Conservation (phyloP, 2,329 filamentous ascomycete genomes). For the Stagonosporopsis cucurbitacearum region DNA sequence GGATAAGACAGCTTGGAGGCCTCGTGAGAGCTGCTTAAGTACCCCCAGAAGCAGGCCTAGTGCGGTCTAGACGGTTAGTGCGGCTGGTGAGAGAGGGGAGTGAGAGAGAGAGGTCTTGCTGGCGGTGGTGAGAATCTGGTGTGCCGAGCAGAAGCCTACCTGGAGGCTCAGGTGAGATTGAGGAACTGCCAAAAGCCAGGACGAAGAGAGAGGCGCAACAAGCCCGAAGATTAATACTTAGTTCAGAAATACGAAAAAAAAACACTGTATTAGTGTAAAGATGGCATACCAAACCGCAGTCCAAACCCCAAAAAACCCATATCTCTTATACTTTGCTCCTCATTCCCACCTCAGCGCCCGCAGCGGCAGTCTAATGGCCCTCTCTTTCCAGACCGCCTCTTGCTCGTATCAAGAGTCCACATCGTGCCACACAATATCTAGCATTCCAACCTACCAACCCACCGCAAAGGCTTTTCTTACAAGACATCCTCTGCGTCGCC, state of each 20-base stretch:
- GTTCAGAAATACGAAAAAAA: not conserved
- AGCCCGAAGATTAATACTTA: not conserved
- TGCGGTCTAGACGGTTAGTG: slow-evolving; percentile 2
- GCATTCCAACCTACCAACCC: not conserved
- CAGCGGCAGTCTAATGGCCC: not conserved
- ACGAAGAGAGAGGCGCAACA: not conserved
- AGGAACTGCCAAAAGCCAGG: not conserved
- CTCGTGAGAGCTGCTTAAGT: slow-evolving; percentile 26
- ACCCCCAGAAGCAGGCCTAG: not conserved
- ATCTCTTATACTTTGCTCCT: not conserved
- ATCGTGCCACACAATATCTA: too few species aligned
- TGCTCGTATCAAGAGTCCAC: too few species aligned
- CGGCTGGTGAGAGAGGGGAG: not conserved
- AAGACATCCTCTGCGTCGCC: not conserved
- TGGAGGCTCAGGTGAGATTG: not conserved
- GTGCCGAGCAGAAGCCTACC: too few species aligned
- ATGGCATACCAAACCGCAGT: not conserved
- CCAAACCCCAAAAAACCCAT: too few species aligned
- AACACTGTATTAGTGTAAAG: not conserved
- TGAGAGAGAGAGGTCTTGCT: not conserved
- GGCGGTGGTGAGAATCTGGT: not conserved
- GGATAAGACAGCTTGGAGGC: slow-evolving; percentile 20
- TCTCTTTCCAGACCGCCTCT: not conserved
- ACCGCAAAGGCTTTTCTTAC: not conserved
- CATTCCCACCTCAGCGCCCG: not conserved